Base-by-base conservation (phyloP, 106 monocot genomes). In the Allium sativum region DNA sequence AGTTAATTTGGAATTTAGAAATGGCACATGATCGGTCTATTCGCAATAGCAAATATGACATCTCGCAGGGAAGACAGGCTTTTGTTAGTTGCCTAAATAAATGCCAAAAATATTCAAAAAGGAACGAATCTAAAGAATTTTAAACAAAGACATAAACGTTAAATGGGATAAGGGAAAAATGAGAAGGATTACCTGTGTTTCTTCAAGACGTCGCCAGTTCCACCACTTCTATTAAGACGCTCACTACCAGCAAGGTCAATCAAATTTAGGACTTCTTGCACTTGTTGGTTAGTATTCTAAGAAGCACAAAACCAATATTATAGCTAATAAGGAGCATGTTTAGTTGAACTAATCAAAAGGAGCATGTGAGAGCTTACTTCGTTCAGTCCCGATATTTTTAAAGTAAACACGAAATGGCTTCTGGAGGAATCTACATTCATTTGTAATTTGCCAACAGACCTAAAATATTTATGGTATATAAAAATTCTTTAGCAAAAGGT, bases 241-340 rank as follows among this genome's bases (percentile, higher is more conserved):
- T 96, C 96, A 66, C 96, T 96, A 18, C 96, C 96, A 54, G 96
- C 96, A 42, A 96, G 74, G 69, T 96, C 96, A 52, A 96, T 96
- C 43, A 96, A 57, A 40, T 96, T 96, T 15, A 96, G 31, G 16
- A 96, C 72, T 1, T 91, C 96, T 69, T 91, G 91, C 15, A 91
- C 96, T 45, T 91, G 96, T 57, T 96, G 90, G 19, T 84, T 87
- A 2, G 96, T 96, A 56, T 63, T 66, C 91, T 96, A 70, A 12
- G 7, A 62, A 47, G 46, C 3, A 10, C 61, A 16, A 47, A 18
- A 20, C 1, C 19, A 40, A 7, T n/a, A 55, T 53, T 1, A 76
- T 15, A 53, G 4, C 44, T 64, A 31, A 57, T 15, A 31, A 57
- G 41, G 14, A 40, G 8, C 9, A 66, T 10, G 0, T 0, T 40